Percentiles rank a stretch among this genome's conserved stretches.
These are phyloP conservation scores for Thoreauomyces humboldtii DNA, from an alignment of 192 early-diverging fungal species.

Conservation along the genomic window DNA sequence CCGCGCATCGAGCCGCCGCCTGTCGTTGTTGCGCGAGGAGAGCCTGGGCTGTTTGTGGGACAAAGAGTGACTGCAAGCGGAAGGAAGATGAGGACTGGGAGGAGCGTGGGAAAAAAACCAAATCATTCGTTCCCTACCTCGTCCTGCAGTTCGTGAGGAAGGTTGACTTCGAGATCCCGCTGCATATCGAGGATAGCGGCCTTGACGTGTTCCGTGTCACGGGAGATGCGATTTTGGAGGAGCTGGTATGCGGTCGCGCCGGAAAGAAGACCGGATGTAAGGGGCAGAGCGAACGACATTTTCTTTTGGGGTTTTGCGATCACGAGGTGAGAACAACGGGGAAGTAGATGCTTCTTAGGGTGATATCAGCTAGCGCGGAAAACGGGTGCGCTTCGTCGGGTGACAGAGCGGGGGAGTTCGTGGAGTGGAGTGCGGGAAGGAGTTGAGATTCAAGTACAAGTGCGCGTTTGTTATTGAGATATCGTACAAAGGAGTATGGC, in stretches of 20 bases:
- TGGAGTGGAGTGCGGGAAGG: no score
- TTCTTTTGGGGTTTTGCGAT: background rate
- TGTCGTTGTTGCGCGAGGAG: slow-evolving; percentile 1
- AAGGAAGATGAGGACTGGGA: background rate
- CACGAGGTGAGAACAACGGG: background rate
- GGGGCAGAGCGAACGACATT: slow-evolving; percentile 20
- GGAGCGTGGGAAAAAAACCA: background rate
- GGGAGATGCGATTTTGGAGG: slow-evolving; percentile 5
- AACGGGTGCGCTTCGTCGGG: no score
- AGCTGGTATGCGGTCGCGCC: slow-evolving; percentile 21
- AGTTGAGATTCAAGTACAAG: no score
- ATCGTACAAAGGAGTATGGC: no score
- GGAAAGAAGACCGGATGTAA: slow-evolving; percentile 15
- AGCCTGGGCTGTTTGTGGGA: slow-evolving; percentile 1
- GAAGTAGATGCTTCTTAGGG: no score
- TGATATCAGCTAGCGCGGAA: no score
- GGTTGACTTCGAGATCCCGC: background rate
- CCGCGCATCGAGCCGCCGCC: background rate
- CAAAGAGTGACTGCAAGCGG: slow-evolving; percentile 8
- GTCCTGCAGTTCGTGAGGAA: slow-evolving; percentile 16
- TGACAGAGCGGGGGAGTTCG: no score
- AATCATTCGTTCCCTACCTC: slow-evolving; percentile 4
- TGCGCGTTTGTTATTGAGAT: no score
- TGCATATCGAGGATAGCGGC: slow-evolving; percentile 5
- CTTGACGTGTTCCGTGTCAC: background rate